Evolutionary conservation across 2,329 filamentous ascomycete genomes (phyloP), one percentile per base, ranked within the genome.

Genomic region (Trichothecium sympodiale): DNA sequence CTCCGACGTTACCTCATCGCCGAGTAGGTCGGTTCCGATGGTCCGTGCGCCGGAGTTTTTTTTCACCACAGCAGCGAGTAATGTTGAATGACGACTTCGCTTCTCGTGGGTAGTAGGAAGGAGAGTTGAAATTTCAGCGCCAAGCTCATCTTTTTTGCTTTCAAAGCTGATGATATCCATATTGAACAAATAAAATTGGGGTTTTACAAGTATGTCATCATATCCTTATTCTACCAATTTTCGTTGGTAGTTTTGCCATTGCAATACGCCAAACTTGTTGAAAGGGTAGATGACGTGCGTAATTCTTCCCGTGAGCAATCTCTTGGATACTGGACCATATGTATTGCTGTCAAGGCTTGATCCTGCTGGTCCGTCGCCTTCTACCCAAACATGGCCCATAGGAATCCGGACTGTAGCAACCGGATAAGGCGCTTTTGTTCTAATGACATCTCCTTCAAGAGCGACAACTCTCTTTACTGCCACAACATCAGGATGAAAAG

Each of bases 331-430:
- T 4, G 91, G 86, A 1, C 91, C 91, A 56, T 93, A 95, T 10
- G 77, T 77, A 59, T 94, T 94, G 57, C 87, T 94, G 61, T 98
- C 91, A 40, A 79, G 56, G 37, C 76, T 85, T 48, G 74, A 73
- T 34, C 72, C 69, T 47, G 74, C 72, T 48, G 73, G 72, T 10
- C 82, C 86, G 53, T 98, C 91, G 2, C 91, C 91, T 55, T 96
- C 89, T 1, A 98, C 77, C 91, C 91, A 98, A 18, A 96, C 70
- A 62, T 96, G 88, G 14, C 86, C 86, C 42, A 70, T 70, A 5
- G 88, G 89, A 16, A 98, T 74, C 42, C 71, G 69, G 31, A 83
- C 63, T 8, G 57, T 66, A 1, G 61, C 46, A 13, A 67, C 55
- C 8, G 74, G 68, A 51, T 77, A 81, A 14, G 77, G 77, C 36